These are phyloP conservation scores for Fibroporia radiculosa DNA, from an alignment of 768 basidiomycete genomes.

Conservation along the genomic window DNA sequence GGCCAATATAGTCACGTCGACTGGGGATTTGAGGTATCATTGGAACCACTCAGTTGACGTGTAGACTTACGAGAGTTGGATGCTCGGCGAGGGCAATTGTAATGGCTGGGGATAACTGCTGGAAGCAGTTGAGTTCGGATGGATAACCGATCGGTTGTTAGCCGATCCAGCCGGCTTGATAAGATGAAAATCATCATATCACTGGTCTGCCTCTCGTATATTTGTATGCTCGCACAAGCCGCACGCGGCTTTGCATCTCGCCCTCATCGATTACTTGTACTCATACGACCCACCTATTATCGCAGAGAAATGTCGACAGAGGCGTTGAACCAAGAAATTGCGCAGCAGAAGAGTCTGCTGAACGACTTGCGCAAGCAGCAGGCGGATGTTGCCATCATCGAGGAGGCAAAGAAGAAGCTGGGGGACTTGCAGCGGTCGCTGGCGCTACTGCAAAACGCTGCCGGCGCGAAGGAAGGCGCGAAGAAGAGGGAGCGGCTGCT, in stretches of 20 bases:
- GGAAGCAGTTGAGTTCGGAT: too few relatives aligned
- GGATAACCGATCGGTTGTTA: too few relatives aligned
- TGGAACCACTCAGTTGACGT: too few relatives aligned
- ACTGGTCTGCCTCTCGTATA: too few relatives aligned
- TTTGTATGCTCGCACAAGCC: constrained; percentile 1
- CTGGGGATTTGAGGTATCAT: too few relatives aligned
- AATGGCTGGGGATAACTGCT: too few relatives aligned
- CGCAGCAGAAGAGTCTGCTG: constrained; percentile 46
- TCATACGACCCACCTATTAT: neutral
- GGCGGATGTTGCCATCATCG: constrained; percentile 40
- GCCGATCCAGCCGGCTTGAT: neutral
- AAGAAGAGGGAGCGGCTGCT: constrained; percentile 66
- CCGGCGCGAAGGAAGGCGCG: constrained; percentile 35
- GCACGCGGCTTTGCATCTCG: neutral
- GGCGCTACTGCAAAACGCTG: constrained; percentile 26
- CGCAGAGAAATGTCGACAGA: constrained; percentile 31
- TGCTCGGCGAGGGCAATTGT: too few relatives aligned
- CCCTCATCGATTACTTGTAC: constrained; percentile 1
- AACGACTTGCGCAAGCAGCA: constrained; percentile 54
- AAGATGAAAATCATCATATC: neutral
- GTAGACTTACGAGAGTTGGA: too few relatives aligned
- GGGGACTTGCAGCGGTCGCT: constrained; percentile 59
- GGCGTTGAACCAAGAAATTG: constrained; percentile 47
- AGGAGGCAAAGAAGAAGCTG: constrained; percentile 61
- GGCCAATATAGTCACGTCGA: too few relatives aligned